These are phyloP conservation scores for Fusarium pseudoanthophilum DNA, from an alignment of 2,329 filamentous ascomycete genomes.

Conservation along the genomic window DNA sequence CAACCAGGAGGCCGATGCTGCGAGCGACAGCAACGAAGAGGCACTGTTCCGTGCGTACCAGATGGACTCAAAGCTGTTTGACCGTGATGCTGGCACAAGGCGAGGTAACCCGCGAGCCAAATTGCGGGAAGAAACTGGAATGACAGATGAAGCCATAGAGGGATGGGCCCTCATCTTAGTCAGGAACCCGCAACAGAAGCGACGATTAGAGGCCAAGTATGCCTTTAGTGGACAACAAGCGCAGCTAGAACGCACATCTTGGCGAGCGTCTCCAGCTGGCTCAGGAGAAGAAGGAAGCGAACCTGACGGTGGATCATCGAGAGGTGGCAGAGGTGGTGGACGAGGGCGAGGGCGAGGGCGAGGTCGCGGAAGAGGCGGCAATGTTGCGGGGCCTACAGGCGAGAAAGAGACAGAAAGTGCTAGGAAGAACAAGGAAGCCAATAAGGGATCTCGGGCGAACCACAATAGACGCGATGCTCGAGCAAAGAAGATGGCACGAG, in stretches of 20 bases:
- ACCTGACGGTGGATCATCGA: constrained; percentile 54
- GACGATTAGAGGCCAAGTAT: constrained; percentile 77
- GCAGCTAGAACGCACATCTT: constrained; percentile 73
- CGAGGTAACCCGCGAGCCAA: constrained; percentile 69
- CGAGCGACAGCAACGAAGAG: constrained; percentile 71
- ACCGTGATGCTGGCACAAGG: constrained; percentile 75
- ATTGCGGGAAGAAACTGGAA: constrained; percentile 79
- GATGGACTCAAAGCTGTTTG: constrained; percentile 72
- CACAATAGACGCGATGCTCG: constrained; percentile 82
- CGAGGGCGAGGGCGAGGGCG: constrained; percentile 62
- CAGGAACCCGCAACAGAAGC: constrained; percentile 75
- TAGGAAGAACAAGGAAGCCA: constrained; percentile 81
- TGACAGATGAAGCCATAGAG: constrained; percentile 94
- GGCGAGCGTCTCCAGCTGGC: constrained; percentile 63
- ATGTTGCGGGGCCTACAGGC: constrained; percentile 71
- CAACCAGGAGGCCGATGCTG: constrained; percentile 63
- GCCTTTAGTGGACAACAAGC: constrained; percentile 74
- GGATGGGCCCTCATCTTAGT: constrained; percentile 91
- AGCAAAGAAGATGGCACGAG: constrained; percentile 72
- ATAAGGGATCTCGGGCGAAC: constrained; percentile 84
- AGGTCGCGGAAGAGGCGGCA: constrained; percentile 65
- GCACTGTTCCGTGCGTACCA: constrained; percentile 78
- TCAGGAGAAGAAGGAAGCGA: constrained; percentile 69
- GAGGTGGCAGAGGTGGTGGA: constrained; percentile 60
- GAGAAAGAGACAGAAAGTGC: constrained; percentile 79